Evolutionary conservation across 768 basidiomycete species (phyloP).

Genomic region (Paxillus involutus): DNA sequence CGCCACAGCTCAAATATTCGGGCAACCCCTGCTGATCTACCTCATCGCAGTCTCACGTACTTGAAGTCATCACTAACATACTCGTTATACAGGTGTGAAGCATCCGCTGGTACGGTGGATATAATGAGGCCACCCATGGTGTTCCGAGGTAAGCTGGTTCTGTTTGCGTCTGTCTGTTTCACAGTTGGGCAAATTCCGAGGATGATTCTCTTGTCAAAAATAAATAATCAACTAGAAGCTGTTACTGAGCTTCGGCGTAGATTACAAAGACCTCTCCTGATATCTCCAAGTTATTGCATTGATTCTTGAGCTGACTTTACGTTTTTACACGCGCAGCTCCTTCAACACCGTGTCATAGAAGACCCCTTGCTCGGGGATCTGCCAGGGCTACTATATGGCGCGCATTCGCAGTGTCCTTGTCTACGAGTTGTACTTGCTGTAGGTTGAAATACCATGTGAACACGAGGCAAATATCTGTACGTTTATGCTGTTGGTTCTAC

Average conservation of each 20-base stretch:
- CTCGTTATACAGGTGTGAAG: neutral
- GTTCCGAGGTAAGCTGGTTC: slow-evolving; percentile 6
- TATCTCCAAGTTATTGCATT: neutral
- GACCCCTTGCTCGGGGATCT: too few relatives aligned
- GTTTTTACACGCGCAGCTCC: neutral
- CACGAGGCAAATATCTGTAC: too few relatives aligned
- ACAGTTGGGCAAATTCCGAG: neutral
- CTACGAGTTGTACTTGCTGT: too few relatives aligned
- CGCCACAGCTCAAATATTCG: slow-evolving; percentile 87
- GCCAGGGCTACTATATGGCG: too few relatives aligned
- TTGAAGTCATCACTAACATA: neutral
- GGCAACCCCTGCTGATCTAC: slow-evolving; percentile 73
- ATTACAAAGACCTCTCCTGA: slow-evolving; percentile 46
- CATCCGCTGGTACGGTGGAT: accelerated
- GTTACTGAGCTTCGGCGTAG: slow-evolving; percentile 77
- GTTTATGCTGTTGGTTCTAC: too few relatives aligned
- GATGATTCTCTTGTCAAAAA: slow-evolving; percentile 34
- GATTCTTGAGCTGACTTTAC: neutral
- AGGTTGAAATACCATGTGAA: too few relatives aligned
- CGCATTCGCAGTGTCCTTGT: too few relatives aligned
- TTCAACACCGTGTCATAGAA: too few relatives aligned
- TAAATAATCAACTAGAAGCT: slow-evolving; percentile 83
- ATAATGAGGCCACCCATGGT: neutral
- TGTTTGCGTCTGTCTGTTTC: neutral
- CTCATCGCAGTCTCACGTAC: neutral